Evolutionary conservation across 805 yeast genomes (phyloP).

Genomic region (Saturnispora serradocipensis): DNA sequence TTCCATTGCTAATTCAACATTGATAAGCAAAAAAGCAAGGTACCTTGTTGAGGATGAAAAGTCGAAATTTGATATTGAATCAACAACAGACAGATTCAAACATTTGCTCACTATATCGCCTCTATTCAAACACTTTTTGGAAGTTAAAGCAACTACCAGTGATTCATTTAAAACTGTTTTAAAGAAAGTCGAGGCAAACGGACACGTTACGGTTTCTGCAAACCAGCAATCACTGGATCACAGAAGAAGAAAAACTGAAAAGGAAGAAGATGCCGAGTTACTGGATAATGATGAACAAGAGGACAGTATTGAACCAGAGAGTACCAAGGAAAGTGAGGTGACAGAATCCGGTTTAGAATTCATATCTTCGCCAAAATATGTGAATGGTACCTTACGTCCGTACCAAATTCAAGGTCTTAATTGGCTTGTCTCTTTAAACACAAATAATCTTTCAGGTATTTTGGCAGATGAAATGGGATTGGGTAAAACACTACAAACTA

Average conservation of each 20-base stretch:
- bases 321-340: conserved; percentile 11
- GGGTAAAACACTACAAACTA: conserved; percentile 93
- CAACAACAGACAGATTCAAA: conserved; percentile 57
- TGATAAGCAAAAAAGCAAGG: background rate
- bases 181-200: conserved; percentile 25
- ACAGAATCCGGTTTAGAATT: conserved; percentile 33
- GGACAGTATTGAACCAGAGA: conserved; percentile 11
- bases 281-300: conserved; percentile 34
- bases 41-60: conserved; percentile 29
- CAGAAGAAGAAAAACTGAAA: conserved; percentile 61
- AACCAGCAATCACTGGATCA: conserved; percentile 20
- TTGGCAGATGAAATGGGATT: conserved; percentile 98
- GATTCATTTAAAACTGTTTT: conserved; percentile 45
- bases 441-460: conserved; percentile 83
- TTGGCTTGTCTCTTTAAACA: conserved; percentile 86
- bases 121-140: conserved; percentile 60
- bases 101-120: conserved; percentile 58
- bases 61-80: conserved; percentile 39
- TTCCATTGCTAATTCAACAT: background rate
- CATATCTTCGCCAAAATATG: conserved; percentile 56
- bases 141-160: conserved; percentile 54
- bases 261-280: conserved; percentile 71
- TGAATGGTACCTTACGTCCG: conserved; percentile 74
- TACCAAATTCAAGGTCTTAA: conserved; percentile 93
- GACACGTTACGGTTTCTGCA: conserved; percentile 11